These are phyloP conservation scores for Colletotrichum sp. DNA, from an alignment of 2,329 filamentous ascomycete species.

Conservation along the genomic window DNA sequence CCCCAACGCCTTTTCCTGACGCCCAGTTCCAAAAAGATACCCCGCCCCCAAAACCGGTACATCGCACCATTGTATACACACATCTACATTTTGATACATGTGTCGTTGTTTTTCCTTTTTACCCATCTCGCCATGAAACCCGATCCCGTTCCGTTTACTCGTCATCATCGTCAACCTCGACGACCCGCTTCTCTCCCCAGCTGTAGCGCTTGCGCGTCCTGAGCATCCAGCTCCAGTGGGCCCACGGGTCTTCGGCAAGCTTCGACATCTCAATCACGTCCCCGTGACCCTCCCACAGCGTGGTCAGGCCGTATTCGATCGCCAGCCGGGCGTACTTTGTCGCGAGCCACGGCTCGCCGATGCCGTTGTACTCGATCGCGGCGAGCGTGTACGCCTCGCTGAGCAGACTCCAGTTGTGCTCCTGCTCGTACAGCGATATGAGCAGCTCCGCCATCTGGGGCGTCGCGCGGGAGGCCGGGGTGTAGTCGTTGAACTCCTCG, in stretches of 20 bases:
- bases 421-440: slow-evolving; percentile 43
- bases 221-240: slow-evolving; percentile 45
- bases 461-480: slow-evolving; percentile 30
- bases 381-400: slow-evolving; percentile 41
- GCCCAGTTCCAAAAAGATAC: background rate
- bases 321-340: slow-evolving; percentile 42
- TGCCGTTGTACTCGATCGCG: slow-evolving; percentile 43
- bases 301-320: slow-evolving; percentile 37
- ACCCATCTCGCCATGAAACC: background rate
- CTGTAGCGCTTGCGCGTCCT: slow-evolving; percentile 35
- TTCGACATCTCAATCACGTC: slow-evolving; percentile 39
- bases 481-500: slow-evolving; percentile 36
- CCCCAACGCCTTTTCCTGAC: background rate
- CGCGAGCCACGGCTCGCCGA: slow-evolving; percentile 43
- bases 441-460: slow-evolving; percentile 44
- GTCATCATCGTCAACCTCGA: background rate
- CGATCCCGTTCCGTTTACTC: background rate
- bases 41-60: background rate
- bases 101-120: background rate
- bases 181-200: slow-evolving; percentile 25
- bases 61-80: background rate
- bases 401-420: slow-evolving; percentile 38
- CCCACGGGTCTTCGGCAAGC: slow-evolving; percentile 38
- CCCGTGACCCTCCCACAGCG: slow-evolving; percentile 22
- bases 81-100: background rate